Evolutionary conservation across 1,139 yeast genomes (phyloP), one percentile per base, ranked within the genome.

Genomic region (Saccharomyces uvarum): DNA sequence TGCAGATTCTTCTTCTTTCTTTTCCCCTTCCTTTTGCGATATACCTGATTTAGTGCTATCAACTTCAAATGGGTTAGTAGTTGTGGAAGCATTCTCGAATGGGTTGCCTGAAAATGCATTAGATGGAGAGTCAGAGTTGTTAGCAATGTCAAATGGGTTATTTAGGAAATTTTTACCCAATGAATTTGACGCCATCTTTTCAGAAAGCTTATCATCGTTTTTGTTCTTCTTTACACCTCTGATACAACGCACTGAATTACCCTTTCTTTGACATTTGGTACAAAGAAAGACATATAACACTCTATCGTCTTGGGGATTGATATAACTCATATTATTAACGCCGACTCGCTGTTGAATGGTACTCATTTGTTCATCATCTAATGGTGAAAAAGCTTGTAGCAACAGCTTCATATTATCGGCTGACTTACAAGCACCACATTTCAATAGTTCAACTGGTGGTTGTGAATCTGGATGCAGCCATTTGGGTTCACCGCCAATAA

Each of bases 281-380:
- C 99, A 93, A 1, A 83, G 83, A 70, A 91, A 86, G 0, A 91
- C 77, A 66, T 93, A 93, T 28, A 93, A 70, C 11, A 83, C 83
- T 55, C 99, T 78, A 63, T 90, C 97, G 66, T 90, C 88, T 51
- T 79, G 72, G n/a, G 83, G 77, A 42, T 78, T 79, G n/a, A 66
- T 56, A 44, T 59, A 57, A 9, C 54, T 51, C 51, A 59, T 53
- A 44, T 61, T 59, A 11, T 53, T 44, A 2, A 59, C 24, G 21
- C 54, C 57, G 2, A 54, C 27, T 24, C 55, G 54, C 14, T 41
- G 21, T 52, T 62, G 67, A 7, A 65, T 52, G 4, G 58, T 61
- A 24, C 59, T 60, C 33, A 66, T 60, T 52, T 62, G 67, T 19
- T 63, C 70, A 16, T 53, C 56, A 29, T 83, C 88, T 50, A 88